These are phyloP conservation scores for Hemileia vastatrix DNA, from an alignment of 1,284 basidiomycete genomes.

Conservation along the genomic window DNA sequence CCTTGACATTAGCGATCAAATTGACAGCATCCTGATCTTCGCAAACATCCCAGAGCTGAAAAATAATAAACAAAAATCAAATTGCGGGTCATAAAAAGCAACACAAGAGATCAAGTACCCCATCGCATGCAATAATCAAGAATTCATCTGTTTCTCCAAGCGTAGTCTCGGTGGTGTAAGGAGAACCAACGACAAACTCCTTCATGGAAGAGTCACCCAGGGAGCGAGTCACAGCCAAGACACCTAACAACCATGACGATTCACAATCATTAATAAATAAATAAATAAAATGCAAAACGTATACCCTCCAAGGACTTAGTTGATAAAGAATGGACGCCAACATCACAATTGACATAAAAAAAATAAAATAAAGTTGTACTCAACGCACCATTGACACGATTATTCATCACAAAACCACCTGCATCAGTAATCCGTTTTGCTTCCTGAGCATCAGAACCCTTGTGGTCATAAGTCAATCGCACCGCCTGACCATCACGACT, in stretches of 20 bases:
- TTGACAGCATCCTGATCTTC: constrained; percentile 87
- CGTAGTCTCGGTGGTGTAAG: constrained; percentile 94
- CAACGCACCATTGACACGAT: constrained; percentile 73
- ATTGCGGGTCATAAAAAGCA: background rate
- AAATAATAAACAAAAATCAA: background rate
- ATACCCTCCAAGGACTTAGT: too few species aligned
- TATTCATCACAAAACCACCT: constrained; percentile 97
- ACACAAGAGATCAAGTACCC: constrained; percentile 54
- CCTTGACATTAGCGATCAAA: constrained; percentile 60
- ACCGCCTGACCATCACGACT: constrained; percentile 76
- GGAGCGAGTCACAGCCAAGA: constrained; percentile 89
- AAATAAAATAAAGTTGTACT: constrained; percentile 8
- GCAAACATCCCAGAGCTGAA: constrained; percentile 89
- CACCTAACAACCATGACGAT: constrained; percentile 48
- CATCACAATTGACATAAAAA: too few species aligned
- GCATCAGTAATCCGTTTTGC: constrained; percentile 95
- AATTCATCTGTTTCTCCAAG: constrained; percentile 85
- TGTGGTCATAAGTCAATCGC: constrained; percentile 95
- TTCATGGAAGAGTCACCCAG: constrained; percentile 98
- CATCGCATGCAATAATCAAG: constrained; percentile 92
- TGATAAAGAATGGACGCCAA: too few species aligned
- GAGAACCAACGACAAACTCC: constrained; percentile 94
- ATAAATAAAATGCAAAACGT: background rate
- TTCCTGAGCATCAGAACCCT: constrained; percentile 92
- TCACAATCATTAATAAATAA: background rate